A percentile compares a stretch with the other conserved stretches of the same genome.
phyloP scores from a whole-genome alignment of 2,329 filamentous ascomycete species.

The Clonostachys rhizophaga region DNA sequence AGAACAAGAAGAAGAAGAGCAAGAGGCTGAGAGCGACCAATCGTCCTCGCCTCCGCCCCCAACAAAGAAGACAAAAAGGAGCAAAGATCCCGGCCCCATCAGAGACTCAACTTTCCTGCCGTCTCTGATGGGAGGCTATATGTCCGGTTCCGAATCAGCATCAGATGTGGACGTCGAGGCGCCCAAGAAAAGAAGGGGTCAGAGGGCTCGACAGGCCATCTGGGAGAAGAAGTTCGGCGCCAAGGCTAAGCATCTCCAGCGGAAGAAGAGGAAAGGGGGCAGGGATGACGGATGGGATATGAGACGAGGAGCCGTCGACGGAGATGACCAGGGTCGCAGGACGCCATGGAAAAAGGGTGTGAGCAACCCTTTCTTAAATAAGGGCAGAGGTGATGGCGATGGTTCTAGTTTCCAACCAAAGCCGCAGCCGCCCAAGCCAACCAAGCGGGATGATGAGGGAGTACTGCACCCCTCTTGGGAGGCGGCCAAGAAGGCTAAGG shows the following conservation, averaged over 20 bases:
- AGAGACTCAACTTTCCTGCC: slow-evolving; percentile 63
- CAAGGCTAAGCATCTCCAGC: slow-evolving; percentile 61
- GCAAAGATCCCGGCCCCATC: slow-evolving; percentile 10
- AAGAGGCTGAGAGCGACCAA: no score
- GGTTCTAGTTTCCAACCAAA: neutral
- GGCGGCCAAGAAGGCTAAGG: slow-evolving; percentile 58
- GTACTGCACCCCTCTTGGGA: slow-evolving; percentile 62
- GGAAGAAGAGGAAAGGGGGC: slow-evolving; percentile 26
- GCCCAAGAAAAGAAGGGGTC: slow-evolving; percentile 70
- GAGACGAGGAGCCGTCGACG: slow-evolving; percentile 48
- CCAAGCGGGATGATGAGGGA: slow-evolving; percentile 43
- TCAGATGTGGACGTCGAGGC: slow-evolving; percentile 62
- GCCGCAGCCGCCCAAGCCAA: slow-evolving; percentile 15
- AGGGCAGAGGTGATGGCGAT: slow-evolving; percentile 3
- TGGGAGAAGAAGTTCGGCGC: slow-evolving; percentile 77
- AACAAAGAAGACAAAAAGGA: slow-evolving; percentile 11
- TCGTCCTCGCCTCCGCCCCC: slow-evolving; percentile 20
- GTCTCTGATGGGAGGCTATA: slow-evolving; percentile 73
- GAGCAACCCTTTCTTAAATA: slow-evolving; percentile 22
- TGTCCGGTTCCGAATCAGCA: slow-evolving; percentile 68
- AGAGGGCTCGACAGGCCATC: slow-evolving; percentile 72
- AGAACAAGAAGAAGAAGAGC: no score
- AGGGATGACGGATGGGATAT: slow-evolving; percentile 54
- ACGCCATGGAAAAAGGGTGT: slow-evolving; percentile 52
- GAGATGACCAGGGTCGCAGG: slow-evolving; percentile 21